Evolutionary conservation across 331 rosid species (phyloP).

Genomic region (Saraca asoca): DNA sequence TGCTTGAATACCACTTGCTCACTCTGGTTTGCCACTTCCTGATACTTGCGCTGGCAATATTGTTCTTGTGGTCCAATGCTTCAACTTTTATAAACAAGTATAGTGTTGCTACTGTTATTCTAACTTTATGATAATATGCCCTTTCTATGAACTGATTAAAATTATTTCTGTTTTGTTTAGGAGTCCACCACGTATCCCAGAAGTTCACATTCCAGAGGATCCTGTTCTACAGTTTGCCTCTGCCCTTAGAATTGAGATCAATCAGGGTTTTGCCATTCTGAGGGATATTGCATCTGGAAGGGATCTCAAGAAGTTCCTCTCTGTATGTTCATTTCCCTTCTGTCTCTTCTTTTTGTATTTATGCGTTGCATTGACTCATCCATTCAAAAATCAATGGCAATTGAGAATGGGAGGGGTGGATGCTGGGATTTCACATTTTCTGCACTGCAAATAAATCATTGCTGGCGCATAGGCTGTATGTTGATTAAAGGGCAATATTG

Average conservation of each 20-base stretch:
- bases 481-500: not conserved
- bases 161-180: conserved; percentile 41
- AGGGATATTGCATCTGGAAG: conserved; percentile 86
- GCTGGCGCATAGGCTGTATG: not conserved
- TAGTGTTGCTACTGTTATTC: not conserved
- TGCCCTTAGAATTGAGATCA: conserved; percentile 66
- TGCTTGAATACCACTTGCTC: conserved; percentile 75
- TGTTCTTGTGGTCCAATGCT: conserved; percentile 91
- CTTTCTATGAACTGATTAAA: not conserved
- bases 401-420: not conserved
- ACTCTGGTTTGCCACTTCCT: conserved; percentile 69
- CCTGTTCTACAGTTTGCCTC: conserved; percentile 69
- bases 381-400: not conserved
- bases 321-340: conserved; percentile 51
- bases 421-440: not conserved
- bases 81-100: conserved; percentile 83
- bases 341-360: not conserved
- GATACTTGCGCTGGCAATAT: conserved; percentile 58
- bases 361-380: not conserved
- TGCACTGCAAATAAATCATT: not conserved
- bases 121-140: not conserved
- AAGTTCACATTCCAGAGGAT: conserved; percentile 71
- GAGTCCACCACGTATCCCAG: conserved; percentile 73
- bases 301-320: conserved; percentile 80
- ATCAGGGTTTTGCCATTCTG: conserved; percentile 54